Base-by-base conservation (phyloP, 2,329 filamentous ascomycete genomes). In the Ophiostoma australiae region DNA sequence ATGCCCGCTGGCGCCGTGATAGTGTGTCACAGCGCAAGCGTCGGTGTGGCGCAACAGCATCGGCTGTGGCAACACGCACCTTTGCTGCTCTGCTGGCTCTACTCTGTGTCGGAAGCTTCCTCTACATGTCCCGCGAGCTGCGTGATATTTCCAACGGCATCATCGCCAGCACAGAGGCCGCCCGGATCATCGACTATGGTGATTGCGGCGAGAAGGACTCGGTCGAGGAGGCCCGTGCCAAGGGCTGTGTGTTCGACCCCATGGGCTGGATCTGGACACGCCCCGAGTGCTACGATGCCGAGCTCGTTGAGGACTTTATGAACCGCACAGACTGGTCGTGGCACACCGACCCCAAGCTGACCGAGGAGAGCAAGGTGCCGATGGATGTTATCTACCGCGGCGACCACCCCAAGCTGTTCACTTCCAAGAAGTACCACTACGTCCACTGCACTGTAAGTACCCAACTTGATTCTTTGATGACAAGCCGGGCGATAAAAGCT, bases 241-340 rank as follows among this genome's bases (percentile, higher is more conserved):
- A 58, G 63, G 73, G 73, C 6, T 74, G 73, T 55, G 52, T 73
- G 31, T 74, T 74, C 37, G 73, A 74, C 27, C 73, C 73, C 48
- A 73, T 73, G 70, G 69, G 73, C 27, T 74, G 72, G 72, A 67
- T 74, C 31, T 74, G 73, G 73, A 70, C 71, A 20, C 73, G 72
- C 20, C 73, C 72, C 20, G 72, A 73, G 69, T 74, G 73, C 69
- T 74, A 74, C 68, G 72, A 74, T 63, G 67, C 61, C 17, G 73
- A 73, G 63, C 68, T 74, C 44, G 69, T 74, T 7, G 61, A 37
- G 17, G 73, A 74, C 20, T 74, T 74, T 48, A 70, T 73, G 69
- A 74, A 73, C 69, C 66, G 72, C 39, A 74, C 72, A 39, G 70
- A 73, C 35, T 74, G 61, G 63, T 72, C 70, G 65, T 73, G 70